Conservation (phyloP, 2,329 filamentous ascomycete genomes). For the Neurospora sp. region DNA sequence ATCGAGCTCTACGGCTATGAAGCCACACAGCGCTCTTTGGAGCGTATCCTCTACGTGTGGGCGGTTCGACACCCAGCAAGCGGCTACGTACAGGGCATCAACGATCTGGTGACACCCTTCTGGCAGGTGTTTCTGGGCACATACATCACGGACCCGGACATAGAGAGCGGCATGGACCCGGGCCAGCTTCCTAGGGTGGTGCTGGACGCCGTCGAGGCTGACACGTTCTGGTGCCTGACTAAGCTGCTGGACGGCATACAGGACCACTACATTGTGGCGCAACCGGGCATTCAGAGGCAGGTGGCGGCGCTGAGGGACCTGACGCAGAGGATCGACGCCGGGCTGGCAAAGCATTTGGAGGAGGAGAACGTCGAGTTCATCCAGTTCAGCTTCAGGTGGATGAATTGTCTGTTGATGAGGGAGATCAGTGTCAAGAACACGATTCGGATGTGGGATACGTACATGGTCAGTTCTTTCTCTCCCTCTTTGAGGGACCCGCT, state of each 20-base stretch:
- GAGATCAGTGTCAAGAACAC: conserved; percentile 95
- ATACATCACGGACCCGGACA: conserved; percentile 89
- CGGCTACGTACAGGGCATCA: conserved; percentile 97
- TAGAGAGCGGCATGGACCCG: conserved; percentile 92
- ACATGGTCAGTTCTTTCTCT: conserved; percentile 58
- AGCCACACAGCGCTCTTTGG: conserved; percentile 86
- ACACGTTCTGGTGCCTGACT: conserved; percentile 96
- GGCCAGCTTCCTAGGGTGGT: conserved; percentile 86
- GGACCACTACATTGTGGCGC: conserved; percentile 96
- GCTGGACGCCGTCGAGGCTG: conserved; percentile 91
- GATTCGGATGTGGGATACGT: conserved; percentile 99
- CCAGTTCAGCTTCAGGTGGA: conserved; percentile 98
- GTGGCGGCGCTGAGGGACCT: conserved; percentile 82
- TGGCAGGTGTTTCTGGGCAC: conserved; percentile 94
- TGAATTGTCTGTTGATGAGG: conserved; percentile 98
- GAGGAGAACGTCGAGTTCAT: conserved; percentile 94
- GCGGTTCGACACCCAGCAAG: conserved; percentile 94
- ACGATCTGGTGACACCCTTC: conserved; percentile 94
- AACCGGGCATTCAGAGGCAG: conserved; percentile 92
- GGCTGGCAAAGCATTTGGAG: conserved; percentile 80
- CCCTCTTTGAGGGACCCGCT: neutral
- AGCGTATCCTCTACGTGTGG: conserved; percentile 95
- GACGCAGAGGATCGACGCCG: conserved; percentile 78
- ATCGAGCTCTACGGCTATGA: conserved; percentile 93
- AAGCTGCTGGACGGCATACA: conserved; percentile 98